These are phyloP conservation scores for Alternaria hordeiaustralica DNA, from an alignment of 2,329 filamentous ascomycete species.

Conservation along the genomic window DNA sequence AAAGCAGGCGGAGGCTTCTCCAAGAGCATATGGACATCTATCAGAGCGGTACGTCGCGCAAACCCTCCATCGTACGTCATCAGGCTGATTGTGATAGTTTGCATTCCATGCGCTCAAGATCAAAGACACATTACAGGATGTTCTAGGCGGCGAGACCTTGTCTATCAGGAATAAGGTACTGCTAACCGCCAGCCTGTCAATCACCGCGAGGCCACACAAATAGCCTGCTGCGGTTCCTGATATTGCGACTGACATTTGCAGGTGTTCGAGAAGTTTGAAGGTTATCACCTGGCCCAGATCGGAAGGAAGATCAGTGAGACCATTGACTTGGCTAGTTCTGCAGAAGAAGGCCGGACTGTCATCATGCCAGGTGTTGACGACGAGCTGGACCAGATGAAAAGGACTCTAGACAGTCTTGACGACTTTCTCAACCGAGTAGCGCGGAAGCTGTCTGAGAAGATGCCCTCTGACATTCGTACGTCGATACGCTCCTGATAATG, in stretches of 20 bases:
- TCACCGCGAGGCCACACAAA: not conserved
- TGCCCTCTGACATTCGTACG: constrained; percentile 64
- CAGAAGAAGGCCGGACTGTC: constrained; percentile 72
- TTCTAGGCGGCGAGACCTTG: constrained; percentile 62
- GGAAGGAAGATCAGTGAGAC: constrained; percentile 75
- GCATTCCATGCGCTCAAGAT: constrained; percentile 74
- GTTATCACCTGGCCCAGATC: constrained; percentile 65
- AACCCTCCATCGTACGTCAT: too few species aligned
- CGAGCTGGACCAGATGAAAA: constrained; percentile 78
- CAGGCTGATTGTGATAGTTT: constrained; percentile 59
- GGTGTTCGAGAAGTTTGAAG: constrained; percentile 67
- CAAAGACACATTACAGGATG: constrained; percentile 65
- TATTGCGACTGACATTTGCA: constrained; percentile 35
- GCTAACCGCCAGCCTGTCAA: not conserved
- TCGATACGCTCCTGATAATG: not conserved
- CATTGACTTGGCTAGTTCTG: constrained; percentile 78
- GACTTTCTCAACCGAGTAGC: constrained; percentile 73
- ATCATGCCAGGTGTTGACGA: constrained; percentile 75
- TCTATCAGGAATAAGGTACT: constrained; percentile 62
- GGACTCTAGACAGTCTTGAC: constrained; percentile 78
- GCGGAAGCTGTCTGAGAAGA: constrained; percentile 64
- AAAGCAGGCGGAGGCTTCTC: constrained; percentile 63
- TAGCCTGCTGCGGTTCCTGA: not conserved
- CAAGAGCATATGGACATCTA: constrained; percentile 74
- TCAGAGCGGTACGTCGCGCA: constrained; percentile 59